Base-by-base conservation (phyloP, 176 grass and related monocot genomes). In the Paspalum notatum region DNA sequence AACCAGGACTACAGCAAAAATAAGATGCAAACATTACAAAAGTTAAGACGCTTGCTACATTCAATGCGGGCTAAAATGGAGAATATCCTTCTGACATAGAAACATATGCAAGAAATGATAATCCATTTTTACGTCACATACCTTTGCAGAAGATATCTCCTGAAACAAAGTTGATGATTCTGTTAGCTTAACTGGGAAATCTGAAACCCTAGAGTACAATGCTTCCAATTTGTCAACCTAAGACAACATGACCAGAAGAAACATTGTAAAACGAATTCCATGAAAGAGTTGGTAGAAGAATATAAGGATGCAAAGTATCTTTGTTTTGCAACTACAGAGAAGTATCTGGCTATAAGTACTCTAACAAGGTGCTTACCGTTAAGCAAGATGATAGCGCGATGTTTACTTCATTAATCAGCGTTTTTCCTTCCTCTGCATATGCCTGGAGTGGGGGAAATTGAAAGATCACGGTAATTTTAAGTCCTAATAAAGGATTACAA, bases 101-200 rank as follows among this genome's bases (percentile, higher is more conserved):
- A 78, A 73, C 41, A 57, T 60, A 59, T 61, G 41, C 12, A 61
- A 63, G 43, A 75, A 32, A 32, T 32, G 49, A 84, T 40, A 18
- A 81, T 14, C 43, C 9, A 55, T 79, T 71, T n/a, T 50, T 39
- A 38, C 40, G 53, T 18, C 73, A 85, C 21, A 80, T 88, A 97
- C 94, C 94, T 94, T 97, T 74, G 87, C 89, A 85, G 77, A 90
- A 88, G 94, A 89, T 65, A 97, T 82, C 73, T 87, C 83, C 85
- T 62, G 68, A 59, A 42, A 82, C 78, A 97, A 79, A 40, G 53
- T 85, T 37, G 80, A 74, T 61, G 73, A 75, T 83, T 90, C 74
- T 48, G 24, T 74, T 60, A 97, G 68, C 64, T 82, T 72, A 83
- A 97, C 76, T 11, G 94, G 90, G 68, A 92, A 97, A 67, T 90